Evolutionary conservation across 352 stramenopile species (phyloP).

Genomic region (Blastocystis sp.): DNA sequence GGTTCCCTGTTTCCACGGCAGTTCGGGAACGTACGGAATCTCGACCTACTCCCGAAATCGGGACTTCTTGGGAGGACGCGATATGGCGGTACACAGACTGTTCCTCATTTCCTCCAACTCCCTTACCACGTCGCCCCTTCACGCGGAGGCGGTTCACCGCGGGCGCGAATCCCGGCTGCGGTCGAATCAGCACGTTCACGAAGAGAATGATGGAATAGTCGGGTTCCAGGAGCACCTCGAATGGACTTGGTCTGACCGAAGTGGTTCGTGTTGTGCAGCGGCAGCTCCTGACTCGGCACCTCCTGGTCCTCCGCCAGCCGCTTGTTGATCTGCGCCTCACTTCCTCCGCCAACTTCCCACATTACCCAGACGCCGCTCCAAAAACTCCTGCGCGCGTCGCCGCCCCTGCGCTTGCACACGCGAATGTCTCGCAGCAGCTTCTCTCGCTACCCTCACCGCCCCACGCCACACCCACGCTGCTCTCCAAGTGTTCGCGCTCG

Average conservation of each 20-base stretch:
- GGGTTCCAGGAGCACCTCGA: slow-evolving; percentile 17
- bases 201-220: slow-evolving; percentile 28
- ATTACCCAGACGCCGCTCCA: slow-evolving; percentile 45
- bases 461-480: background rate
- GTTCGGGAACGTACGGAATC: slow-evolving; percentile 18
- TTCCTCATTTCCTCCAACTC: background rate
- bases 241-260: background rate
- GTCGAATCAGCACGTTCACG: slow-evolving; percentile 6
- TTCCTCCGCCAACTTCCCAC: background rate
- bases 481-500: slow-evolving; percentile 62
- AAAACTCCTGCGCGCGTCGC: slow-evolving; percentile 21
- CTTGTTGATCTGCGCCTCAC: slow-evolving; percentile 14
- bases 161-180: background rate
- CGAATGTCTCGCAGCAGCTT: slow-evolving; percentile 58
- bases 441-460: slow-evolving; percentile 22
- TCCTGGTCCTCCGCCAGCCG: slow-evolving; percentile 30
- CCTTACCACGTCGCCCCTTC: slow-evolving; percentile 6
- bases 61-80: background rate
- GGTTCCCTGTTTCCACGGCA: background rate
- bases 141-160: background rate
- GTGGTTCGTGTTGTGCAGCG: background rate
- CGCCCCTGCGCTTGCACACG: slow-evolving; percentile 54
- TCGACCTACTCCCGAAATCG: slow-evolving; percentile 8
- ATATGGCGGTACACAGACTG: slow-evolving; percentile 9
- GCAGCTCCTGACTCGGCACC: background rate